phyloP scores from a whole-genome alignment of 2,329 filamentous ascomycete genomes.

The Aspergillus fischeri region DNA sequence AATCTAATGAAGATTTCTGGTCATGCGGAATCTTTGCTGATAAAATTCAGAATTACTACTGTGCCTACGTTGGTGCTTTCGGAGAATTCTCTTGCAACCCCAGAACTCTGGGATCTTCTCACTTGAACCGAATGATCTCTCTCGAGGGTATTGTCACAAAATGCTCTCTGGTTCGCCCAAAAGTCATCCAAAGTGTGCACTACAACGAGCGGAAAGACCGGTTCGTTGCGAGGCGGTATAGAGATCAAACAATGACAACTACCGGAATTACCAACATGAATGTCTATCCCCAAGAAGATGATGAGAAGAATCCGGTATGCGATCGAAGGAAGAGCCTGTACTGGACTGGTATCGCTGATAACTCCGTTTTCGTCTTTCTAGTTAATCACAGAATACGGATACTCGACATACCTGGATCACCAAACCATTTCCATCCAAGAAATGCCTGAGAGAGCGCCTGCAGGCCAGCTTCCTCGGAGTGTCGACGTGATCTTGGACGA shows the following conservation, averaged over 20 bases:
- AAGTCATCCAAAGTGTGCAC: slow-evolving; percentile 97
- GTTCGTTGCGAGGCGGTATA: slow-evolving; percentile 86
- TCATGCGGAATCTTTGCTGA: slow-evolving; percentile 5
- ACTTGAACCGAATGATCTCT: slow-evolving; percentile 95
- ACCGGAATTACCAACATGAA: slow-evolving; percentile 83
- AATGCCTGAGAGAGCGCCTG: slow-evolving; percentile 95
- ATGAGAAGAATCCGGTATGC: slow-evolving; percentile 74
- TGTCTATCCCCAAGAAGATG: slow-evolving; percentile 91
- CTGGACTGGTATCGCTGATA: slow-evolving; percentile 11
- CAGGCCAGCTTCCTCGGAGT: slow-evolving; percentile 88
- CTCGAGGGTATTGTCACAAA: slow-evolving; percentile 96
- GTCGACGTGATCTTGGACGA: slow-evolving; percentile 97
- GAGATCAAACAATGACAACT: slow-evolving; percentile 92
- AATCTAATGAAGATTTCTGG: not conserved
- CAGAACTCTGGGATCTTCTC: slow-evolving; percentile 79
- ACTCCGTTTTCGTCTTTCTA: slow-evolving; percentile 19
- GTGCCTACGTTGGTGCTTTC: slow-evolving; percentile 94
- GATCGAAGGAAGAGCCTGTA: not conserved
- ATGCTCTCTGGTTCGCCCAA: slow-evolving; percentile 90
- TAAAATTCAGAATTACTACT: slow-evolving; percentile 66
- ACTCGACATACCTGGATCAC: slow-evolving; percentile 92
- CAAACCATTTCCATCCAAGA: slow-evolving; percentile 98
- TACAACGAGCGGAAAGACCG: slow-evolving; percentile 83
- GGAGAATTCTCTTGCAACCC: slow-evolving; percentile 94
- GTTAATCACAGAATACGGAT: slow-evolving; percentile 91